phyloP scores from a whole-genome alignment of 306 rosid genomes.

The Psophocarpus tetragonolobus region DNA sequence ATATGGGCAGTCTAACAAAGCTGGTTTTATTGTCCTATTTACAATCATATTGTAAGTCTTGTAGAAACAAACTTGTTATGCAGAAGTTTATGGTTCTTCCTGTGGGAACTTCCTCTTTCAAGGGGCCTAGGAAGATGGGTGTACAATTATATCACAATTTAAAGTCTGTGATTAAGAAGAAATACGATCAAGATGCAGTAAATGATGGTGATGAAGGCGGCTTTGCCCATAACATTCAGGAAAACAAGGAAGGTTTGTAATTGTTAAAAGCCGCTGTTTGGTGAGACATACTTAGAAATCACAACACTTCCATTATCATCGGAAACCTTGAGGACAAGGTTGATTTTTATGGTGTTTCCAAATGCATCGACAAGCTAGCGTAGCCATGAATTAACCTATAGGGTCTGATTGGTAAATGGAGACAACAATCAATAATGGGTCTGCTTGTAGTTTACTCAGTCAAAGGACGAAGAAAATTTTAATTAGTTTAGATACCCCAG shows the following conservation, averaged over 20 bases:
- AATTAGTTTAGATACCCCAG: too few species aligned
- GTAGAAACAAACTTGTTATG: conserved; percentile 97
- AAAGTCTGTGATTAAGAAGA: conserved; percentile 98
- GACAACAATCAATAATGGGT: too few species aligned
- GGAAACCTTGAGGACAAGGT: too few species aligned
- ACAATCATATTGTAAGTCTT: conserved; percentile 95
- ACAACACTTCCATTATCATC: too few species aligned
- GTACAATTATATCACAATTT: conserved; percentile 95
- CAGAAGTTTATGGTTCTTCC: conserved; percentile 99
- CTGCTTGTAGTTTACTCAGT: too few species aligned
- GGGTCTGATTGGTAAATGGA: too few species aligned
- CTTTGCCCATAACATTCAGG: conserved; percentile 98
- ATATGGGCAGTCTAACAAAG: conserved; percentile 94
- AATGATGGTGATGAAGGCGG: conserved; percentile 99
- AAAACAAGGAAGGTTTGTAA: conserved; percentile 98
- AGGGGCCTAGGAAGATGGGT: conserved; percentile 99
- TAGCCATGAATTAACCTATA: too few species aligned
- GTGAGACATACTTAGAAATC: too few species aligned
- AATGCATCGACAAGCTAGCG: too few species aligned
- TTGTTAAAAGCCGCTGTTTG: conserved; percentile 88
- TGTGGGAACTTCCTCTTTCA: conserved; percentile 89
- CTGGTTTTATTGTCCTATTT: conserved; percentile 80
- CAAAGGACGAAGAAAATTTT: too few species aligned
- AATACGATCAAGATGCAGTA: conserved; percentile 94
- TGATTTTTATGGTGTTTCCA: too few species aligned